A percentile compares a stretch with the other conserved stretches of the same genome.
These are phyloP conservation scores for Sphenostylis stenocarpa DNA, from an alignment of 306 rosid genomes.

Conservation along the genomic window DNA sequence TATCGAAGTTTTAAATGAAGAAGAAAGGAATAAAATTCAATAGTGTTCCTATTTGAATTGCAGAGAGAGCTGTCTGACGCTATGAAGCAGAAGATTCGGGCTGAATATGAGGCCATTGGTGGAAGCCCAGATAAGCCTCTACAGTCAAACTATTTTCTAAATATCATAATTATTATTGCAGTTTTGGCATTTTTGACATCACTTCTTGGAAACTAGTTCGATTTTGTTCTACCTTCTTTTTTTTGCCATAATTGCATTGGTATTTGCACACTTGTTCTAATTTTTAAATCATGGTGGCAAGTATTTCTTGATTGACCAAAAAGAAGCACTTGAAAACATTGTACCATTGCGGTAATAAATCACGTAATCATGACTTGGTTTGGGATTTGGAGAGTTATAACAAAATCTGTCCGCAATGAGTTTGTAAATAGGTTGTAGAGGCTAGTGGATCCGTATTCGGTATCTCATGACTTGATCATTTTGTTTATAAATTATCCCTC, in stretches of 20 bases:
- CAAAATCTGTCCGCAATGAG: slow-evolving; percentile 12
- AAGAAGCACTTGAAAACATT: neutral
- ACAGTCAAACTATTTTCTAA: slow-evolving; percentile 72
- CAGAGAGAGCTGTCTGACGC: slow-evolving; percentile 79
- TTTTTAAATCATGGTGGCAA: neutral
- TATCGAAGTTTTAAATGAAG: slow-evolving; percentile 71
- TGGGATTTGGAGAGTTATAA: neutral
- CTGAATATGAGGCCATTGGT: slow-evolving; percentile 77
- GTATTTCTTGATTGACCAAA: slow-evolving; percentile 1
- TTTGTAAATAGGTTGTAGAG: slow-evolving; percentile 7
- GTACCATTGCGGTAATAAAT: slow-evolving; percentile 1
- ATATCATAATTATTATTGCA: slow-evolving; percentile 67
- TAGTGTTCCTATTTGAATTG: slow-evolving; percentile 83
- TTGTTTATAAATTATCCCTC: neutral
- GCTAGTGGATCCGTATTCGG: neutral
- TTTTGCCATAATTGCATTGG: slow-evolving; percentile 23
- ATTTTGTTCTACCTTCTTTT: slow-evolving; percentile 16
- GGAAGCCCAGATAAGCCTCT: slow-evolving; percentile 94
- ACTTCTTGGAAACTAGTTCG: slow-evolving; percentile 64
- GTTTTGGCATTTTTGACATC: slow-evolving; percentile 85
- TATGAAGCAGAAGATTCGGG: slow-evolving; percentile 90
- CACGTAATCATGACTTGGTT: neutral
- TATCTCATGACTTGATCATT: neutral
- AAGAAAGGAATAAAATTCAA: slow-evolving; percentile 80
- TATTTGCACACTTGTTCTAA: slow-evolving; percentile 16